Conservation (phyloP, 2,329 filamentous ascomycete genomes). For the Westerdykella ornata region DNA sequence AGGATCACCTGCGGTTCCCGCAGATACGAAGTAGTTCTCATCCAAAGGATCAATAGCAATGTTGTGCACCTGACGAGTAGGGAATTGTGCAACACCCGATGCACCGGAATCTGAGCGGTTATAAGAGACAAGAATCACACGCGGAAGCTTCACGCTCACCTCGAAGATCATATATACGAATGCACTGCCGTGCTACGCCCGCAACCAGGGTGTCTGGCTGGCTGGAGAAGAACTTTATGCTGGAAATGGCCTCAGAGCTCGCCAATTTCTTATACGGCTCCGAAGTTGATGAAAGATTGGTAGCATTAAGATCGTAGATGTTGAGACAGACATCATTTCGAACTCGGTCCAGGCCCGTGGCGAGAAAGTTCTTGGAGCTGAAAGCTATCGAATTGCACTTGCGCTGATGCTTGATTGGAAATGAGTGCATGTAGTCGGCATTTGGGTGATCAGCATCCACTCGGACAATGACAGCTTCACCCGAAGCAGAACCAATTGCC, state of each 20-base stretch:
- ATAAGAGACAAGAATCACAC: constrained; percentile 9
- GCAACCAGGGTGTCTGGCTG: constrained; percentile 69
- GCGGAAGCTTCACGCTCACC: constrained; percentile 46
- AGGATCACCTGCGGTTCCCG: constrained; percentile 63
- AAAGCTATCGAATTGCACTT: constrained; percentile 78
- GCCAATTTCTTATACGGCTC: constrained; percentile 52
- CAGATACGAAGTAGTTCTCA: constrained; percentile 78
- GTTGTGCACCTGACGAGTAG: constrained; percentile 57
- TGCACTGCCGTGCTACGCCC: constrained; percentile 66
- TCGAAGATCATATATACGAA: constrained; percentile 72
- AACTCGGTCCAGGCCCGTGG: constrained; percentile 72
- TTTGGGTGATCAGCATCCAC: constrained; percentile 56
- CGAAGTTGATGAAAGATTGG: constrained; percentile 47
- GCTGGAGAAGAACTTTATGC: constrained; percentile 73
- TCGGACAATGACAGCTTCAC: constrained; percentile 66
- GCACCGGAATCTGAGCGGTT: constrained; percentile 32
- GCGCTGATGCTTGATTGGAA: constrained; percentile 66
- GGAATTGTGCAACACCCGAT: constrained; percentile 44
- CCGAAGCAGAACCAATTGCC: constrained; percentile 67
- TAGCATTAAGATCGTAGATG: constrained; percentile 67
- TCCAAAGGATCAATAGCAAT: constrained; percentile 73
- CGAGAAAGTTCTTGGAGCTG: constrained; percentile 63
- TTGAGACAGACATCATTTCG: constrained; percentile 76
- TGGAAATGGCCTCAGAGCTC: constrained; percentile 66
- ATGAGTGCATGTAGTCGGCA: constrained; percentile 50